Evolutionary conservation across 768 basidiomycete genomes (phyloP), one percentile per base, ranked within the genome.

Genomic region (Sarcomyxa edulis): DNA sequence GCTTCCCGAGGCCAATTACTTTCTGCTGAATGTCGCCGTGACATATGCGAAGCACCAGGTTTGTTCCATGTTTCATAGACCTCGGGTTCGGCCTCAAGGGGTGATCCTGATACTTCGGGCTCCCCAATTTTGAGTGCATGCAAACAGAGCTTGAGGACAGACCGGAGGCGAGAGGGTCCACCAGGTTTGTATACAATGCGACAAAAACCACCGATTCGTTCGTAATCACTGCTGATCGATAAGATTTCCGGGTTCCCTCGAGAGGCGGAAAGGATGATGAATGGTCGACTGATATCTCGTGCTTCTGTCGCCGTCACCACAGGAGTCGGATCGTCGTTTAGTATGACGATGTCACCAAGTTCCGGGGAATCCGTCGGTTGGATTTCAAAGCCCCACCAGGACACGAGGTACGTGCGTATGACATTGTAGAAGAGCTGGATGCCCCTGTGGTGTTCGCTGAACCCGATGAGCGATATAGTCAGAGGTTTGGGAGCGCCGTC

Each of bases 111-210:
- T n/a, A 33, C 34, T 25, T 58, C 20, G 65, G 59, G 43, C 59
- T 52, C 41, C 30, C 66, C 64, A 30, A 81, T 76, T 33, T 69
- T 74, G 32, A 77, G 59, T 4, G 72, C 66, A 53, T 79, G 72
- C 18, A 82, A 41, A 54, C 74, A 73, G 7, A 82, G 72, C 50
- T 80, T 81, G 43, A 94, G 62, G 16, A 79, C 72, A 5, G 69
- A 56, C 19, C 79, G 72, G 40, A 95, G 69, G 15, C 83, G 76
- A 30, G 76, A 74, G 3, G 93, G 93, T 2, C 92, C 90, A 18
- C 81, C 81, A 7, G 93, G 93, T 56, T 96, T 97, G 72, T 83
- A 87, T 9, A 94, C 61, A 16, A 91, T 68, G n/a, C 87, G 81
- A 58, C 87, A 91, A 59, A 89, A 86, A 19, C 92, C 92, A 7